Percentiles rank a stretch among this genome's conserved stretches.
phyloP scores from a whole-genome alignment of 352 stramenopile genomes.

The Globisporangium iwayamae region DNA sequence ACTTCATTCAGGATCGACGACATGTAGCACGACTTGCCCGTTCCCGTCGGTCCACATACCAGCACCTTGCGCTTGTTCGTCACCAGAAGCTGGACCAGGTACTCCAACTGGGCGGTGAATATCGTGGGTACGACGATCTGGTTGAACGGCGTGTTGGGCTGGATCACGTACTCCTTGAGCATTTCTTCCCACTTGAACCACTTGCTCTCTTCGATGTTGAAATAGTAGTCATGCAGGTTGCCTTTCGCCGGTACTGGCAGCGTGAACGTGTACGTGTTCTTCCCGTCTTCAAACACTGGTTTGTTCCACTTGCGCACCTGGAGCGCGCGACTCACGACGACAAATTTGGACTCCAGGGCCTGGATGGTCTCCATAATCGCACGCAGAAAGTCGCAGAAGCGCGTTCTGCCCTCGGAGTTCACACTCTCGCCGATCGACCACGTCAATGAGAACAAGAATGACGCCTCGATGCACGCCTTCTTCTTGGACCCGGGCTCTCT shows the following conservation, averaged over 20 bases:
- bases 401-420: constrained; percentile 56
- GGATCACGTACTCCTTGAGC: constrained; percentile 84
- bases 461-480: constrained; percentile 58
- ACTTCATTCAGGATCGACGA: constrained; percentile 80
- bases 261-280: constrained; percentile 47
- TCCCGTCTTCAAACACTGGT: constrained; percentile 59
- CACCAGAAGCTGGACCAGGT: constrained; percentile 84
- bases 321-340: constrained; percentile 70
- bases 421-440: constrained; percentile 88
- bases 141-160: constrained; percentile 82
- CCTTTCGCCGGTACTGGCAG: constrained; percentile 64
- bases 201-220: constrained; percentile 77
- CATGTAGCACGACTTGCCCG: constrained; percentile 91
- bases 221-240: constrained; percentile 86
- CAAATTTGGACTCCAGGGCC: constrained; percentile 65
- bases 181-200: constrained; percentile 92
- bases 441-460: constrained; percentile 91
- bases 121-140: constrained; percentile 93
- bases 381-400: constrained; percentile 84
- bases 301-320: constrained; percentile 83
- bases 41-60: constrained; percentile 91
- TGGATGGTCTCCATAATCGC: constrained; percentile 74
- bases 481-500: constrained; percentile 73
- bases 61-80: constrained; percentile 82
- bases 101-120: constrained; percentile 90